phyloP scores from a whole-genome alignment of 257 asterid genomes.

The Przewalskia tangutica region DNA sequence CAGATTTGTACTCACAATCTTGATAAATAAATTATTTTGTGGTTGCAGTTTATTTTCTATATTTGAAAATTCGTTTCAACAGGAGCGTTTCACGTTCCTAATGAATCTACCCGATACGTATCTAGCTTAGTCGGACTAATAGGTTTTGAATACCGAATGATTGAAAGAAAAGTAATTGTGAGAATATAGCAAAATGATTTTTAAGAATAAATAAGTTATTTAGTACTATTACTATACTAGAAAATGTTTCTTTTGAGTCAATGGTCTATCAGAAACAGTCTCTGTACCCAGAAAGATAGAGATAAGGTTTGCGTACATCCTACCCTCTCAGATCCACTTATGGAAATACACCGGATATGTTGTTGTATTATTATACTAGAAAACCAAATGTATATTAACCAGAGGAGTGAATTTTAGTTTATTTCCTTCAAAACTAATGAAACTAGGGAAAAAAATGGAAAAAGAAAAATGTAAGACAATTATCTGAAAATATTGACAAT shows the following conservation, averaged over 20 bases:
- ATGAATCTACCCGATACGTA: neutral
- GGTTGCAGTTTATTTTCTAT: too few species aligned
- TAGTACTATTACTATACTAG: neutral
- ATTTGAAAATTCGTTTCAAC: too few species aligned
- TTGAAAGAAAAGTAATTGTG: too few species aligned
- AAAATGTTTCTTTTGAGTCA: neutral
- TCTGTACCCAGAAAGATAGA: too few species aligned
- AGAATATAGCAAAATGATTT: neutral
- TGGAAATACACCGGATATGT: too few species aligned
- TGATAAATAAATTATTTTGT: too few species aligned
- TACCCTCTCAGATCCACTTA: too few species aligned
- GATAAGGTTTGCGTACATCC: too few species aligned
- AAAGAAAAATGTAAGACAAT: neutral
- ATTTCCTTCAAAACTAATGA: neutral
- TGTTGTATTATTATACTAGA: too few species aligned
- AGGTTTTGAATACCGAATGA: neutral
- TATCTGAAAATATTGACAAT: neutral
- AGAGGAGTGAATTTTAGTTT: neutral
- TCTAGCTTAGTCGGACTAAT: neutral
- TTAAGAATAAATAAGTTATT: neutral
- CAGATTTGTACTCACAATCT: too few species aligned
- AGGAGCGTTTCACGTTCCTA: neutral
- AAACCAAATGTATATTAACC: neutral
- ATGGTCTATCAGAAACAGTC: too few species aligned
- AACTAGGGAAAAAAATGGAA: neutral